Percentiles rank a stretch among this genome's conserved stretches.
Evolutionary conservation across 2,329 filamentous ascomycete species (phyloP).

Genomic region (Botryotinia convoluta): DNA sequence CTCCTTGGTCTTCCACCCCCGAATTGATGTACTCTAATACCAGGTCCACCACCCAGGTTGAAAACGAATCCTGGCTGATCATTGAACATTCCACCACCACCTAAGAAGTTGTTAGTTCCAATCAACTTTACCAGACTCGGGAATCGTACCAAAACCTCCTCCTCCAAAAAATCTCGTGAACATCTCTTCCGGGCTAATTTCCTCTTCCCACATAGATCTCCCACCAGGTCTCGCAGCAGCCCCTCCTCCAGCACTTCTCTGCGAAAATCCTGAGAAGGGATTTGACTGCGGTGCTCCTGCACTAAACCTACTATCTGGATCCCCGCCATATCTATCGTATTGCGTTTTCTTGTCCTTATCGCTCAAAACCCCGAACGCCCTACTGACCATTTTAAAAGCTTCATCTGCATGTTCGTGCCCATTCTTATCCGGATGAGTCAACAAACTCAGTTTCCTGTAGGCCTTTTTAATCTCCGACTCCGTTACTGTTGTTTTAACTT

Average conservation of each 20-base stretch:
- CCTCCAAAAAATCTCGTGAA: conserved; percentile 96
- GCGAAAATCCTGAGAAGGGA: conserved; percentile 63
- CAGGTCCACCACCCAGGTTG: conserved; percentile 88
- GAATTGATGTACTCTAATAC: conserved; percentile 93
- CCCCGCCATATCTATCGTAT: conserved; percentile 85
- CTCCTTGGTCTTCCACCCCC: conserved; percentile 74
- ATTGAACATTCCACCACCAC: conserved; percentile 59
- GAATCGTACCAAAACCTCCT: conserved; percentile 49
- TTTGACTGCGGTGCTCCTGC: conserved; percentile 49
- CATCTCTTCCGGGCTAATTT: conserved; percentile 94
- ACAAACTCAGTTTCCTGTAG: conserved; percentile 87
- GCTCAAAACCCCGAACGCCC: conserved; percentile 88
- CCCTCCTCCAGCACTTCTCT: conserved; percentile 38
- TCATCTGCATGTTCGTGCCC: conserved; percentile 93
- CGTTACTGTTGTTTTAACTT: conserved; percentile 60
- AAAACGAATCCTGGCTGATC: conserved; percentile 88
- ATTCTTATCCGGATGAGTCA: conserved; percentile 99
- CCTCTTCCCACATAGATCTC: conserved; percentile 73
- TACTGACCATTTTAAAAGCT: conserved; percentile 96
- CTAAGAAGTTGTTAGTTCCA: conserved; percentile 22
- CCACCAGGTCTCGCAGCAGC: conserved; percentile 45
- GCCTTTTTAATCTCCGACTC: conserved; percentile 96
- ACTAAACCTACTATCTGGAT: conserved; percentile 85
- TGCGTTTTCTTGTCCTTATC: conserved; percentile 90
- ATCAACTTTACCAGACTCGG: background rate